Percentiles rank a stretch among this genome's conserved stretches.
phyloP scores from a whole-genome alignment of 1,284 basidiomycete species.

The Moesziomyces parantarcticus region DNA sequence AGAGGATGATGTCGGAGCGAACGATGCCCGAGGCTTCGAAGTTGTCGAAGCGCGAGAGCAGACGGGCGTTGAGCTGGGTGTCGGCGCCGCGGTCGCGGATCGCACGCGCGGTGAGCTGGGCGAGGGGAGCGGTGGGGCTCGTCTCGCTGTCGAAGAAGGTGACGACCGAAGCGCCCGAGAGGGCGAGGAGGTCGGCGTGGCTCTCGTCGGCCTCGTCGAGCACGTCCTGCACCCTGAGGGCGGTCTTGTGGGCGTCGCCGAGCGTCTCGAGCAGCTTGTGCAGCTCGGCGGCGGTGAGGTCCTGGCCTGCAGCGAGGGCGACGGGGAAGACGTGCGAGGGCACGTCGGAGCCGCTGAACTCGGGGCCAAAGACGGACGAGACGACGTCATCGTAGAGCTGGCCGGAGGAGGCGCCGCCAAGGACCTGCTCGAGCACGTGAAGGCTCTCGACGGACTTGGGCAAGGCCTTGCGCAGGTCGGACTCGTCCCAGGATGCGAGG shows the following conservation, averaged over 20 bases:
- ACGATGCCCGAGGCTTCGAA: constrained; percentile 61
- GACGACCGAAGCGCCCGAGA: constrained; percentile 54
- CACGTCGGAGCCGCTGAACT: constrained; percentile 36
- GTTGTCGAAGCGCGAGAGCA: constrained; percentile 66
- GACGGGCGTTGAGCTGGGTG: constrained; percentile 52
- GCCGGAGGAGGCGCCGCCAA: constrained; percentile 39
- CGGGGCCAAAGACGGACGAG: constrained; percentile 45
- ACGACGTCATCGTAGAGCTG: constrained; percentile 60
- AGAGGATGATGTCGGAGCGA: constrained; percentile 60
- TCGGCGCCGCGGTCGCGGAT: constrained; percentile 51
- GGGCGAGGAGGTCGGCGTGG: constrained; percentile 50
- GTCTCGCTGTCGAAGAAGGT: constrained; percentile 64
- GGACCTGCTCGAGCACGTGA: constrained; percentile 64
- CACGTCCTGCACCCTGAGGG: constrained; percentile 45
- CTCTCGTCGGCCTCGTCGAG: constrained; percentile 41
- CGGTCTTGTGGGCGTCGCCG: constrained; percentile 26
- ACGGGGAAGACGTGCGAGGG: constrained; percentile 50
- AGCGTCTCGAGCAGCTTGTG: constrained; percentile 49
- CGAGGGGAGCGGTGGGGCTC: constrained; percentile 54
- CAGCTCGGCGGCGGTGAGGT: constrained; percentile 50
- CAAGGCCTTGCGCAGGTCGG: constrained; percentile 52
- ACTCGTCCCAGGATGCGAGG: constrained; percentile 60
- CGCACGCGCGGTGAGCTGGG: constrained; percentile 53
- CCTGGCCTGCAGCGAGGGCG: constrained; percentile 51
- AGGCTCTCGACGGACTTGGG: constrained; percentile 58